Base-by-base conservation (phyloP, 2,329 filamentous ascomycete genomes). In the Talaromyces sp. region DNA sequence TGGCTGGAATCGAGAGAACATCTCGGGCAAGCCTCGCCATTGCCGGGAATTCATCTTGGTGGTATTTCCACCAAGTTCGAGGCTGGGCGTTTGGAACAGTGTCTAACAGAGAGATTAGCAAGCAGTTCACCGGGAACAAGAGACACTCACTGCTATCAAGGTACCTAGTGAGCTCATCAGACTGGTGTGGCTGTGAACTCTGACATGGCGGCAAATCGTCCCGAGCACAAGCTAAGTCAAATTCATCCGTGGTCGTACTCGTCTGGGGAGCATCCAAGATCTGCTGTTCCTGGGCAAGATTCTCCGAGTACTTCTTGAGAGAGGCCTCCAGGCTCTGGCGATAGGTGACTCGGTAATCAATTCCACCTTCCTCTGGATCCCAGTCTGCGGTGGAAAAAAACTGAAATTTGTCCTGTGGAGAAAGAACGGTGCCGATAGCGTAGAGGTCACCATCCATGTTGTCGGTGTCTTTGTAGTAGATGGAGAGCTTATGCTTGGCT, bases 311-410 rank as follows among this genome's bases (percentile, higher is more conserved):
- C 19, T 22, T 22, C 19, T 22, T 22, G 19, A 22, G 19, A 62
- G 19, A 64, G 8, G 63, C 49, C 13, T 67, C 31, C 4, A 68
- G 45, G 50, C 49, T 63, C 35, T 64, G 11, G 39, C 39, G 52
- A 41, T 66, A 66, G 25, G 13, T 66, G 15, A 37, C 57, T 41
- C 25, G 22, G 60, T 45, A 22, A 22, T 22, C 19, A 22, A 22
- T 22, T 22, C 19, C 19, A 22, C 19, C 19, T 22, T 22, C 19
- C 19, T 65, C 9, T 11, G 33, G 31, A 49, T 65, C 66, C 67
- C 56, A 70, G 17, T 70, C 64, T 9, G 54, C 58, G 2, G 17
- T 62, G 11, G n/a, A 8, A 43, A 69, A 70, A 64, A 70, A 70
- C 58, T 68, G 7, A 17, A 68, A 41, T 60, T 68, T 70, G 41